phyloP scores from a whole-genome alignment of 768 basidiomycete genomes.

The Pisolithus microcarpus region DNA sequence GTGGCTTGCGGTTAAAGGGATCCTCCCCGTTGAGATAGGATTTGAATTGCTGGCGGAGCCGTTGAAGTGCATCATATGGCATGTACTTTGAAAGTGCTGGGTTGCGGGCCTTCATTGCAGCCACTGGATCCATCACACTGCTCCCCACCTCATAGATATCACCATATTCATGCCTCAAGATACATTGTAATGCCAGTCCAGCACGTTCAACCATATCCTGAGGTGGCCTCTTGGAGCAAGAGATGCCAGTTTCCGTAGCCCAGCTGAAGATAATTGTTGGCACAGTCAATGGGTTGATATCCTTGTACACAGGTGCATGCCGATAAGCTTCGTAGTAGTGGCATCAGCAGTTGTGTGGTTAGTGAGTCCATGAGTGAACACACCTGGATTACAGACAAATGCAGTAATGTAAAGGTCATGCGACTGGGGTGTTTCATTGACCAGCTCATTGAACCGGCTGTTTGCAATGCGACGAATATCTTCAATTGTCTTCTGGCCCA shows the following conservation, averaged over 20 bases:
- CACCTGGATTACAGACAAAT: no score
- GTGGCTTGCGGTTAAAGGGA: slow-evolving; percentile 1
- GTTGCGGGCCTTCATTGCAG: background rate
- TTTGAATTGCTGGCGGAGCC: slow-evolving; percentile 1
- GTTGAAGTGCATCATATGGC: background rate
- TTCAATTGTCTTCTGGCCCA: background rate
- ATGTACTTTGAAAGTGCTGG: background rate
- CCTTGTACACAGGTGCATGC: no score
- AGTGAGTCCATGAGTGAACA: no score
- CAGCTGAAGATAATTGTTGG: no score
- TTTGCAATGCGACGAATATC: slow-evolving; percentile 12
- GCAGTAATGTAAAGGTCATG: no score
- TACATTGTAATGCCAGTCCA: slow-evolving; percentile 1
- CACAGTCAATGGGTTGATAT: no score
- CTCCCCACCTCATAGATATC: no score
- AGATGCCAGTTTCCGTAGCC: background rate
- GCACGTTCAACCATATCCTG: background rate
- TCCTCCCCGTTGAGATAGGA: background rate
- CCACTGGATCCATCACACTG: background rate
- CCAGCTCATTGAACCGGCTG: no score
- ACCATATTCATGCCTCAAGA: no score
- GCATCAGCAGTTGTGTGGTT: no score
- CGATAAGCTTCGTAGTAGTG: no score
- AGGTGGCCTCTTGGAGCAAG: background rate
- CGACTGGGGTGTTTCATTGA: no score